Evolutionary conservation across 208 protist genomes (phyloP).

Genomic region (Naegleria lovaniensis): DNA sequence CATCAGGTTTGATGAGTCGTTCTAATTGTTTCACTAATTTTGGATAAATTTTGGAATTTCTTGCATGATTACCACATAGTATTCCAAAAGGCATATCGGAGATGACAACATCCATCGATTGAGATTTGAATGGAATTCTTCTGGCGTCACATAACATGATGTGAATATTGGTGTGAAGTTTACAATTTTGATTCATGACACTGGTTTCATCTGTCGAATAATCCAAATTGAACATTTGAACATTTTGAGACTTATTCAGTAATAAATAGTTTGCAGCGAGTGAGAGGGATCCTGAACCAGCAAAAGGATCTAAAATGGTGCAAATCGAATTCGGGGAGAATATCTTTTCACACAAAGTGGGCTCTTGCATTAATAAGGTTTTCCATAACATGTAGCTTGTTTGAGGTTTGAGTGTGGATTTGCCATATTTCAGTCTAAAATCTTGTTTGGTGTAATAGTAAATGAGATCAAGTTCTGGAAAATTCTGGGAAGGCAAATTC

Average conservation of each 20-base stretch:
- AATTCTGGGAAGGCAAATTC: no score
- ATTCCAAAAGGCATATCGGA: constrained; percentile 62
- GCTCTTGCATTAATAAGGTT: background rate
- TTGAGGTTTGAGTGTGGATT: background rate
- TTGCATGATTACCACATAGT: constrained; percentile 53
- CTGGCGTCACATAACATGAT: constrained; percentile 46
- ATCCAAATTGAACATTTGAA: background rate
- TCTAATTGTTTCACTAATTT: constrained; percentile 48
- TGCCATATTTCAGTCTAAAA: background rate
- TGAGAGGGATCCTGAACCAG: background rate
- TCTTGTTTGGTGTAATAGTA: background rate
- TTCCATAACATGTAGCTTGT: background rate
- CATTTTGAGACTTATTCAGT: background rate
- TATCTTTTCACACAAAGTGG: background rate
- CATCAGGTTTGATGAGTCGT: constrained; percentile 43
- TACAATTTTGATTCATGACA: background rate
- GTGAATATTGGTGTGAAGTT: background rate
- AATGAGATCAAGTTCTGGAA: background rate
- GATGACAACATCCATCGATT: constrained; percentile 52
- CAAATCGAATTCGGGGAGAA: background rate
- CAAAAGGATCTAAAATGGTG: background rate
- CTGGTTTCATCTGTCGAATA: background rate
- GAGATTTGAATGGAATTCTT: constrained; percentile 41
- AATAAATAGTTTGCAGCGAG: background rate
- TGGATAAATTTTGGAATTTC: constrained; percentile 53